A percentile compares a stretch with the other conserved stretches of the same genome.
Conservation (phyloP, 208 protist genomes). For the Leishmania lainsoni region DNA sequence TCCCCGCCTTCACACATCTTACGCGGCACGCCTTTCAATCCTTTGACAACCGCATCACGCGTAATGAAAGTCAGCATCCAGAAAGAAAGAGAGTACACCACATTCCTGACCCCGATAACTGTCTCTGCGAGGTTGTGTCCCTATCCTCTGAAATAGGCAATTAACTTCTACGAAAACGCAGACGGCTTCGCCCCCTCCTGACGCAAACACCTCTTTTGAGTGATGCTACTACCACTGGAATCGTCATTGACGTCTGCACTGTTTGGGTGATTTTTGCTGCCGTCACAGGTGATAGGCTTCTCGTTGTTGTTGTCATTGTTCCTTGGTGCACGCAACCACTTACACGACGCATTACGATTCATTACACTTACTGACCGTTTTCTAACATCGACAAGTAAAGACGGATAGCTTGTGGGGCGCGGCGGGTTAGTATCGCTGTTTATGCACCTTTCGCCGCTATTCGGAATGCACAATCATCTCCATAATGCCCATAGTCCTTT, state of each 20-base stretch:
- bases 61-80: background rate
- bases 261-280: background rate
- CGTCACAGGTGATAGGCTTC: background rate
- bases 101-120: background rate
- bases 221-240: background rate
- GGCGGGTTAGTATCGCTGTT: background rate
- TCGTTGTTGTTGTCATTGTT: background rate
- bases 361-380: background rate
- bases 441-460: constrained; percentile 8
- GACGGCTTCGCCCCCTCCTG: background rate
- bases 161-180: too few relatives aligned
- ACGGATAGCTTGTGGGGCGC: background rate
- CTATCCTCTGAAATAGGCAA: background rate
- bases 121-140: background rate
- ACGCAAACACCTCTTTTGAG: background rate
- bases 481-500: constrained; percentile 75
- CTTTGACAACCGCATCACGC: background rate
- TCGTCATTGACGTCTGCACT: background rate
- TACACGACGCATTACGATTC: constrained; percentile 9
- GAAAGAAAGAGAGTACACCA: background rate
- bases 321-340: background rate
- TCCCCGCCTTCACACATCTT: background rate
- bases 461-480: constrained; percentile 77
- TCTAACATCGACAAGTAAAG: too few relatives aligned
- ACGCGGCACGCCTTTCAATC: too few relatives aligned